Conservation (phyloP, 2,329 filamentous ascomycete genomes). For the Phialophora verrucosa region DNA sequence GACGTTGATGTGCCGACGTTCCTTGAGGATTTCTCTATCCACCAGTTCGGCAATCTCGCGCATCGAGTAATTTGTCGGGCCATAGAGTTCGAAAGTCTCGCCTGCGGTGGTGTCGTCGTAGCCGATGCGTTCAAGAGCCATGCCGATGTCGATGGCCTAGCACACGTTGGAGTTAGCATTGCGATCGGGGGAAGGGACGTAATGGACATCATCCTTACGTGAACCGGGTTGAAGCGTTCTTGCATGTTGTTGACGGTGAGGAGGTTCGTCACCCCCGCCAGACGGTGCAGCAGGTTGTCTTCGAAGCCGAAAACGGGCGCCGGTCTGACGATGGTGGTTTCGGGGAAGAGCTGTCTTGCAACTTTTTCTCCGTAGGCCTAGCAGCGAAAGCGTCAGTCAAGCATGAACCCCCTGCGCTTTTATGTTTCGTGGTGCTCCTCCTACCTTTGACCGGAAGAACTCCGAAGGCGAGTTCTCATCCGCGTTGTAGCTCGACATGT, state of each 20-base stretch:
- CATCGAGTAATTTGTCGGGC: constrained; percentile 89
- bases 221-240: constrained; percentile 88
- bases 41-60: constrained; percentile 85
- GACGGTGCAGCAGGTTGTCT: constrained; percentile 84
- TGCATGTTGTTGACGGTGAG: constrained; percentile 93
- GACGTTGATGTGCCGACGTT: constrained; percentile 87
- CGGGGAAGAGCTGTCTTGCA: constrained; percentile 87
- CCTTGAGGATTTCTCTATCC: constrained; percentile 89
- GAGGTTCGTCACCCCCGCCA: constrained; percentile 79
- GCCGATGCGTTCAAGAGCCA: constrained; percentile 85
- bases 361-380: constrained; percentile 80
- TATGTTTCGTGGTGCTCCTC: constrained; percentile 28
- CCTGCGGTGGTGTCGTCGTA: constrained; percentile 88
- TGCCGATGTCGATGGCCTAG: constrained; percentile 85
- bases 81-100: constrained; percentile 93
- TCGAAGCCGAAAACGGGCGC: constrained; percentile 95
- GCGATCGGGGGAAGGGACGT: background rate
- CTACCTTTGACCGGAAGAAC: constrained; percentile 88
- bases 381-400: background rate
- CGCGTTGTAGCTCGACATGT: constrained; percentile 94
- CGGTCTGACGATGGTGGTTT: constrained; percentile 94
- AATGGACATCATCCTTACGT: constrained; percentile 61
- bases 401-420: constrained; percentile 15
- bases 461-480: constrained; percentile 78
- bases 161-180: background rate